A percentile compares a stretch with the other conserved stretches of the same genome.
Conservation (phyloP, 129 eudicot genomes). For the Smallanthus sonchifolius region DNA sequence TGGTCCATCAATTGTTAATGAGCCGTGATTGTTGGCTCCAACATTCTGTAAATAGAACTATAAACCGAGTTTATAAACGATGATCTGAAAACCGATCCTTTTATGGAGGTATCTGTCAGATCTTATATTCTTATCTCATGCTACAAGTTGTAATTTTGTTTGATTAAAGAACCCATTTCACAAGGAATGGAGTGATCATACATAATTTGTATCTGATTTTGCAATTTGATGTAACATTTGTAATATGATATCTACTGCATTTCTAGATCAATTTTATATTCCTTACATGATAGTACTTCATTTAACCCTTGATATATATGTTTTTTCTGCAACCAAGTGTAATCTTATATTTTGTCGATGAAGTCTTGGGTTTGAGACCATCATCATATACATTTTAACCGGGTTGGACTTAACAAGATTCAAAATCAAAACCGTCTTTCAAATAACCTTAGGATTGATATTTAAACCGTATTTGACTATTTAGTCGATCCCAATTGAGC, state of each 20-base stretch:
- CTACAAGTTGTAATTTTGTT: constrained; percentile 23
- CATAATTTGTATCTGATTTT: constrained; percentile 8
- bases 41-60: constrained; percentile 24
- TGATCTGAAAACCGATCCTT: not conserved
- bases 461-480: too few species aligned
- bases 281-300: not conserved
- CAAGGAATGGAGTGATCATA: constrained; percentile 32
- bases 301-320: not conserved
- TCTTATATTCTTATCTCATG: not conserved
- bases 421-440: too few species aligned
- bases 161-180: constrained; percentile 36
- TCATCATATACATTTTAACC: too few species aligned
- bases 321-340: not conserved
- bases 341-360: not conserved
- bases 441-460: too few species aligned
- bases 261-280: not conserved
- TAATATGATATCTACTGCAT: not conserved
- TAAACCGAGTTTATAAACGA: constrained; percentile 10
- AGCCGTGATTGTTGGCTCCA: not conserved
- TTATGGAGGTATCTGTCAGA: constrained; percentile 13
- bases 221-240: not conserved
- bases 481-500: too few species aligned
- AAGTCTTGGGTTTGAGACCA: too few species aligned
- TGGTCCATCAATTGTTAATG: constrained; percentile 66
- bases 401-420: too few species aligned